Conservation (phyloP, 225 moss, liverwort and hornwort species). For the Neckera pumila region DNA sequence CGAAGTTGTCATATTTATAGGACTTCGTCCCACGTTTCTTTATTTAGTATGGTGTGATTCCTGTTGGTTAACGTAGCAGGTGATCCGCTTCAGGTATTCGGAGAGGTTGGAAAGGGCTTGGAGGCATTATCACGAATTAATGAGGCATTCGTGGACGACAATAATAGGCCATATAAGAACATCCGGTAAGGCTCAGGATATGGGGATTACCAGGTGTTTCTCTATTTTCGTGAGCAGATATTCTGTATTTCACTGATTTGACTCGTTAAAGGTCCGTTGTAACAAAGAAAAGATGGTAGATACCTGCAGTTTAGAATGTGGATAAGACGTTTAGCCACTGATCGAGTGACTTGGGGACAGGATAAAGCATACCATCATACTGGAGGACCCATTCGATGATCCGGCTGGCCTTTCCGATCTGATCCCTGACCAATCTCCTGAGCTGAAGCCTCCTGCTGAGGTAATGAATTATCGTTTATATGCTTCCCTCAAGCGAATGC, state of each 20-base stretch:
- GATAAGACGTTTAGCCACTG: not conserved
- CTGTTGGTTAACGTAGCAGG: not conserved
- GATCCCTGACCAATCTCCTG: constrained; percentile 86
- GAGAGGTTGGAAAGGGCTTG: constrained; percentile 88
- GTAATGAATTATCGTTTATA: constrained; percentile 16
- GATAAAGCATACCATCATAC: constrained; percentile 61
- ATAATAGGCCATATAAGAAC: constrained; percentile 73
- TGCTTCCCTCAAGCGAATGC: not conserved
- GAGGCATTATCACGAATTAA: constrained; percentile 73
- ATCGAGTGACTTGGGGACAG: constrained; percentile 30
- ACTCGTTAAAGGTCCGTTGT: not conserved
- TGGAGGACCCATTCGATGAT: constrained; percentile 96
- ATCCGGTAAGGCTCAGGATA: constrained; percentile 45
- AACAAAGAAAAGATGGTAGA: not conserved
- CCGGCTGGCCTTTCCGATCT: constrained; percentile 66
- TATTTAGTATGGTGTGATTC: not conserved
- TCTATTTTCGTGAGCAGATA: not conserved
- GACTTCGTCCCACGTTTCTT: not conserved
- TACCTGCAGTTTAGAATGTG: not conserved
- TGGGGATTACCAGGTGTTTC: not conserved
- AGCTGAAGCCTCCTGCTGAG: constrained; percentile 62
- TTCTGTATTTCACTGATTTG: not conserved
- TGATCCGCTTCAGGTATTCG: constrained; percentile 47
- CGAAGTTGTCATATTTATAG: not conserved
- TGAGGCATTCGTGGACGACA: constrained; percentile 81